Base-by-base conservation (phyloP, 495 filamentous ascomycete species). In the Geopyxis carbonaria region DNA sequence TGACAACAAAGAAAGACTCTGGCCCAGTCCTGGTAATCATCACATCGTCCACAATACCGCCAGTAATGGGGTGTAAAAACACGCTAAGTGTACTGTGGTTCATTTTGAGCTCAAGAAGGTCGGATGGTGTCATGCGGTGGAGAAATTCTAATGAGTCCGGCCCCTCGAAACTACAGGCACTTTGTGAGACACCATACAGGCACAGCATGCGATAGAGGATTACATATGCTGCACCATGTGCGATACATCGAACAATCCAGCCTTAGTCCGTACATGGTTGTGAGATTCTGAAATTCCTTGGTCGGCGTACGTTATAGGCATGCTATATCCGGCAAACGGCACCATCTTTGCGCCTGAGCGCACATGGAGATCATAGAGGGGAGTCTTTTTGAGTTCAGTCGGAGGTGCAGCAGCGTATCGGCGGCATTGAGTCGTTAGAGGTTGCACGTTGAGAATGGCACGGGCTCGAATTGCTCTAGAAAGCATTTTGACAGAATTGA, bases 1-100 rank as follows among this genome's bases (percentile, higher is more conserved):
- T 93, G 34, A 97, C 89, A 25, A 94, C 67, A 60, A 94, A 93
- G 61, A 91, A 93, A 23, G 59, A 50, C 29, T 78, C 72, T 11
- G 69, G 67, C 10, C 64, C 64, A 7, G 85, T 65, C 40, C 76
- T 64, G 15, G 84, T 91, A 49, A 97, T 76, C 39, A 97, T 77
- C 5, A 76, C 79, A 59, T 97, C 89, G 52, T 97, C 89, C 20
- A 93, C 71, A 44, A 95, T 93, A 11, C 89, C 87, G 23, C 89
- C 89, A 0, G 78, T 87, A 0, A 63, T 64, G 2, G 75, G 72
- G 49, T 75, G 75, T 22, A 97, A 64, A 14, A 97, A 63, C n/a
- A 72, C 73, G 5, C 78, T 86, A 2, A 97, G 69, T 2, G 80
- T 87, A 36, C 76, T 81, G 35, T 67, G 61, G 61, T 78, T 67